These are phyloP conservation scores for Scenedesmus sp. DNA, from an alignment of 163 green algal genomes.

Conservation along the genomic window DNA sequence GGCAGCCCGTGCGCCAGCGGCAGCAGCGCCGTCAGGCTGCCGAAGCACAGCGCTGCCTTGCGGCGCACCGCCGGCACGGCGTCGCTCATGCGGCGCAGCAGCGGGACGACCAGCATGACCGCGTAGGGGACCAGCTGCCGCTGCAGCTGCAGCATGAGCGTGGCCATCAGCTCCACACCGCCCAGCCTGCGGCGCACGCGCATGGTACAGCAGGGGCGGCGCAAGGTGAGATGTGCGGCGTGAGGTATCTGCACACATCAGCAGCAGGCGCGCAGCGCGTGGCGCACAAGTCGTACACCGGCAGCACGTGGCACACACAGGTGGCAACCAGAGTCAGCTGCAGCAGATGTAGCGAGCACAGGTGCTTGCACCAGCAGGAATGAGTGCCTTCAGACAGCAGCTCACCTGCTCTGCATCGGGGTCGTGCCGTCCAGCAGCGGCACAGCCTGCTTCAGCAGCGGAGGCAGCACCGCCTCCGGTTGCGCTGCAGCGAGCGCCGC, in stretches of 20 bases:
- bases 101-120: slow-evolving; percentile 90
- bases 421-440: slow-evolving; percentile 70
- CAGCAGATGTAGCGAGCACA: neutral
- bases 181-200: slow-evolving; percentile 63
- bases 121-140: slow-evolving; percentile 81
- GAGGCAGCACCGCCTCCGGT: slow-evolving; percentile 63
- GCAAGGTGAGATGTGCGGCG: no score
- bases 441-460: slow-evolving; percentile 64
- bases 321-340: no score
- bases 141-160: slow-evolving; percentile 61
- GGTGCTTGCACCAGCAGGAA: neutral
- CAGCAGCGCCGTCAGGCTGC: slow-evolving; percentile 88
- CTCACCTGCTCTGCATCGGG: slow-evolving; percentile 7
- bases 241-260: no score
- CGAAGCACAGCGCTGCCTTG: slow-evolving; percentile 87
- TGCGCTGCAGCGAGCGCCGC: slow-evolving; percentile 54
- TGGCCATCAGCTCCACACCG: slow-evolving; percentile 66
- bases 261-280: no score
- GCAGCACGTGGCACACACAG: no score
- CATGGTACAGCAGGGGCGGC: neutral
- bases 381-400: neutral
- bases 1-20: slow-evolving; percentile 86
- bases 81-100: slow-evolving; percentile 95
- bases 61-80: slow-evolving; percentile 67
- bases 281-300: no score